Base-by-base conservation (phyloP, 1,284 basidiomycete genomes). In the Gymnopus androsaceus region DNA sequence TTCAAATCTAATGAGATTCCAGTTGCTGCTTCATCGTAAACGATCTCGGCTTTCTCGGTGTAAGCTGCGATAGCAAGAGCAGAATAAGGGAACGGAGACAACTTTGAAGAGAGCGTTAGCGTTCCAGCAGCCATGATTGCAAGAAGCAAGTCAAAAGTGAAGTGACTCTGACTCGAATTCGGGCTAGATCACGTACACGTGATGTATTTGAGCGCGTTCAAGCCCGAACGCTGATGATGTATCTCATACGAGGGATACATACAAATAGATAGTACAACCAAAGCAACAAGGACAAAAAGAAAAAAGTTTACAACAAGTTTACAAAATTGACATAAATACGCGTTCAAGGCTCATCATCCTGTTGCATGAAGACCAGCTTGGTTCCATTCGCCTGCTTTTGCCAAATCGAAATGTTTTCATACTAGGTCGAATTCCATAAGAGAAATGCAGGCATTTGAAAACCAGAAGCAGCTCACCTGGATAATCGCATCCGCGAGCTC, bases 401-500 rank as follows among this genome's bases (percentile, higher is more conserved):
- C 33, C 42, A 36, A 30, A 53, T 34, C 12, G 45, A 41, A 28
- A 53, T 31, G 4, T 33, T 30, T 46, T 53, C 51, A 25, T 53
- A 53, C 51, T 53, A 36, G 11, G 12, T 14, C n/a, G 27, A 14
- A 14, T 1, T 3, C 4, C 31, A 28, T 25, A 33, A 28, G n/a
- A 49, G 33, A 4, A 36, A 19, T 3, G 19, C 30, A 34, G 15
- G 47, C n/a, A n/a, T n/a, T n/a, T 5, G 17, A 36, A 21, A 11
- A 4, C 6, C 19, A 17, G 31, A 19, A 31, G 28, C 12, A 17
- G 2, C 87, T 67, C 66, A 94, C 93, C 75, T 89, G 79, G 17
- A 77, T 65, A 55, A 95, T 86, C 0, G 92, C 91, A 62, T 92
- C 88, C 78, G 89, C 92, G 30, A 98, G 78, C 70, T 94, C 89